Base-by-base conservation (phyloP, 2,329 filamentous ascomycete species). In the Drechslerella dactyloides region DNA sequence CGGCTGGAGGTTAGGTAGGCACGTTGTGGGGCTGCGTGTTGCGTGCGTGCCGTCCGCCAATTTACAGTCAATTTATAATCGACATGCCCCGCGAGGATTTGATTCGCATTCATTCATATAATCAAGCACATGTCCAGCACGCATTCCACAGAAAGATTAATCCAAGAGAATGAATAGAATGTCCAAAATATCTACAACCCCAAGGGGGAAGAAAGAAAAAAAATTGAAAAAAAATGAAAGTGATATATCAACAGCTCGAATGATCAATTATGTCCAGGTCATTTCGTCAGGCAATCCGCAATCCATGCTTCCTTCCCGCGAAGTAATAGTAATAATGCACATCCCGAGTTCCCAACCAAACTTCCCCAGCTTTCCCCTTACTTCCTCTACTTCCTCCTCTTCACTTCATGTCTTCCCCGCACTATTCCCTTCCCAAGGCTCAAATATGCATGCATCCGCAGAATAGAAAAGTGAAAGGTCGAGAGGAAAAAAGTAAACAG, bases 241-340 rank as follows among this genome's bases (percentile, higher is more conserved):
- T 53, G 73, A 50, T 42, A 56, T 15, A 10, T 24, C 21, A 42
- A 56, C 24, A 52, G 27, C 33, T 53, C 35, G 48, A 75, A 44
- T 50, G 17, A 70, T 70, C 52, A 63, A 64, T 56, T 69, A 61
- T 74, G 69, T 70, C 73, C 57, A 53, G 72, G n/a, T 64, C 54
- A 50, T 64, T 63, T 69, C 62, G 59, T 73, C 27, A 69, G 68
- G 55, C 68, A 72, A 59, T 59, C 17, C 50, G 55, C 55, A 72
- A 52, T 61, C 68, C 60, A 65, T 63, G 60, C 60, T 60, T 63
- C 55, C 68, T 65, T 72, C 50, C 57, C 56, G 23, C 54, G 53
- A 53, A 46, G 10, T 13, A 23, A 17, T 51, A 53, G 24, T 53
- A 53, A 27, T 30, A 30, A 50, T 50, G 58, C 21, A 55, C 50